These are phyloP conservation scores for Lepidium sativum DNA, from an alignment of 345 rosid species.

Conservation along the genomic window DNA sequence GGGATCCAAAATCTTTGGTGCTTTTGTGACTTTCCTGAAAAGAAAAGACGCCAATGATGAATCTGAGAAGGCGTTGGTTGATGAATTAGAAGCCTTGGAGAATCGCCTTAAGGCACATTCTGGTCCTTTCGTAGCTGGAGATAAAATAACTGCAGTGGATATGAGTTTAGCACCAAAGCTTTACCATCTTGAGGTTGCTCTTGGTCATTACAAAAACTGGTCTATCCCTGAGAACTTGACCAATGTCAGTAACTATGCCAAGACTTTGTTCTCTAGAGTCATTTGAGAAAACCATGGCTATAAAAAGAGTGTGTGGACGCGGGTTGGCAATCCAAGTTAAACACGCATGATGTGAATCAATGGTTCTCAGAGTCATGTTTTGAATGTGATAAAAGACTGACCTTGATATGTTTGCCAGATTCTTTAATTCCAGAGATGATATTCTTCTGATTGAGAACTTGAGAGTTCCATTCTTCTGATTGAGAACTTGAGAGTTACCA, in stretches of 20 bases:
- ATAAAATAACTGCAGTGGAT: slow-evolving; percentile 60
- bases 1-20: slow-evolving; percentile 62
- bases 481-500: slow-evolving; percentile 25
- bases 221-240: slow-evolving; percentile 57
- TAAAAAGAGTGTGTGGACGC: slow-evolving; percentile 17
- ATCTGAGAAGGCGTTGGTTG: slow-evolving; percentile 62
- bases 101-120: slow-evolving; percentile 61
- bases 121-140: slow-evolving; percentile 82
- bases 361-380: background rate
- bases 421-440: slow-evolving; percentile 43
- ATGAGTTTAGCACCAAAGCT: slow-evolving; percentile 82
- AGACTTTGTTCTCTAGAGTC: slow-evolving; percentile 51
- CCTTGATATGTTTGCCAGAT: slow-evolving; percentile 45
- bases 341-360: slow-evolving; percentile 5
- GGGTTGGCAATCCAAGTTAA: slow-evolving; percentile 22
- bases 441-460: too few species aligned
- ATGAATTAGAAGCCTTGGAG: slow-evolving; percentile 69
- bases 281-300: slow-evolving; percentile 55
- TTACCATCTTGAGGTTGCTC: slow-evolving; percentile 71
- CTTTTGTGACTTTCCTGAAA: slow-evolving; percentile 60
- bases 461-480: too few species aligned
- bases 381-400: background rate
- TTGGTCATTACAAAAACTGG: slow-evolving; percentile 88
- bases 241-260: slow-evolving; percentile 46
- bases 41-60: slow-evolving; percentile 82